Conservation (phyloP, 805 yeast species). For the Starmerella cellae region DNA sequence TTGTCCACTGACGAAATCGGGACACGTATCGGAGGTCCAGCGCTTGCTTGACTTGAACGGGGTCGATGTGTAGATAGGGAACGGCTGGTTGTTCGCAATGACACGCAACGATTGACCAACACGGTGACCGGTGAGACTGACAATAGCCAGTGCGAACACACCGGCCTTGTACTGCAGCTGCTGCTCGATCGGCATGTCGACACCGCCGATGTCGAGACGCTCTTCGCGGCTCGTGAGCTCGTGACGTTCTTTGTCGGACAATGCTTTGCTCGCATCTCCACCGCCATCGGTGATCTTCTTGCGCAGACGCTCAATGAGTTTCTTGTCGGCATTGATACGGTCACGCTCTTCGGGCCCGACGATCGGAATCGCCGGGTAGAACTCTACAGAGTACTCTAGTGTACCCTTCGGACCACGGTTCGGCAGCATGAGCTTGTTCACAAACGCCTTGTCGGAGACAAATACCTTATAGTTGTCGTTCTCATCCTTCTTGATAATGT, state of each 20-base stretch:
- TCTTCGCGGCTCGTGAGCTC: slow-evolving; percentile 20
- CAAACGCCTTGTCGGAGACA: slow-evolving; percentile 42
- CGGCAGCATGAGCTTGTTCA: slow-evolving; percentile 53
- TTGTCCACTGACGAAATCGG: slow-evolving; percentile 23
- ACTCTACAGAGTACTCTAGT: slow-evolving; percentile 58
- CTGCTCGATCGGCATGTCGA: slow-evolving; percentile 32
- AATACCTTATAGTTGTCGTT: slow-evolving; percentile 53
- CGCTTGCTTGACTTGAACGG: slow-evolving; percentile 34
- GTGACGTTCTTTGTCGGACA: slow-evolving; percentile 27
- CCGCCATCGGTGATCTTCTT: slow-evolving; percentile 19
- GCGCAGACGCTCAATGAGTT: slow-evolving; percentile 20
- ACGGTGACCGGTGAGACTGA: slow-evolving; percentile 14
- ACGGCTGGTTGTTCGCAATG: slow-evolving; percentile 63
- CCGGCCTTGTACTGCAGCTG: slow-evolving; percentile 55
- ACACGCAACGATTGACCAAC: slow-evolving; percentile 54
- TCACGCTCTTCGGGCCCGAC: slow-evolving; percentile 47
- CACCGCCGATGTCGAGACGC: slow-evolving; percentile 24
- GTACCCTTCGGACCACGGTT: slow-evolving; percentile 72
- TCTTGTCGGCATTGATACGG: slow-evolving; percentile 41
- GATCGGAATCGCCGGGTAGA: slow-evolving; percentile 76
- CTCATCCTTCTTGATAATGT: slow-evolving; percentile 46
- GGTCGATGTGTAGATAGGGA: slow-evolving; percentile 47
- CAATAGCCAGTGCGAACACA: slow-evolving; percentile 53
- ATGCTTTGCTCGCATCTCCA: slow-evolving; percentile 12
- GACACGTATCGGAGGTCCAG: slow-evolving; percentile 19